phyloP scores from a whole-genome alignment of 2,329 filamentous ascomycete species.

The Hymenoscyphus scutula region DNA sequence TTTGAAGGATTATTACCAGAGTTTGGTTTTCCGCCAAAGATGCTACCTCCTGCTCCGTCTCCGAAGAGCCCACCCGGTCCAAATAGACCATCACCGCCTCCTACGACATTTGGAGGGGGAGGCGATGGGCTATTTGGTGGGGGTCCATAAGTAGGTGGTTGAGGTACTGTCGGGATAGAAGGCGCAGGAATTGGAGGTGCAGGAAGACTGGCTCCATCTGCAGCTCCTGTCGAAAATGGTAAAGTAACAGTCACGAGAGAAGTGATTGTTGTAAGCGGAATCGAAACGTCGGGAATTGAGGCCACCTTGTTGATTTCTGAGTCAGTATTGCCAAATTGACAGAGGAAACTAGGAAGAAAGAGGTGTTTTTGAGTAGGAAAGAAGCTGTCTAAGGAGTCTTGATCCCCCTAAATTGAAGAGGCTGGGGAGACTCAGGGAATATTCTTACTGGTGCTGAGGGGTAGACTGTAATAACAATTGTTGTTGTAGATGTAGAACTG shows the following conservation, averaged over 20 bases:
- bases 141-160: neutral
- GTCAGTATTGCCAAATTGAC: too few species aligned
- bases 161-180: neutral
- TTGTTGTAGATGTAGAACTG: neutral
- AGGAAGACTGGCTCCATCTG: neutral
- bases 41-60: neutral
- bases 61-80: neutral
- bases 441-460: too few species aligned
- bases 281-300: neutral
- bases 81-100: neutral
- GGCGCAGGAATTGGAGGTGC: neutral
- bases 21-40: neutral
- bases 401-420: too few species aligned
- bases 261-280: neutral
- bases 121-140: neutral
- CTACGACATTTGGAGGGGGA: neutral
- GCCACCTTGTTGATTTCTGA: too few species aligned
- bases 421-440: too few species aligned
- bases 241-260: neutral
- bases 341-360: too few species aligned
- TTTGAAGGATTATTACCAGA: neutral
- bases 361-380: too few species aligned
- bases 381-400: too few species aligned
- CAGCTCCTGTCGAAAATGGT: neutral
- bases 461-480: neutral